Evolutionary conservation across 208 protist species (phyloP).

Genomic region (Leishmania tropica): DNA sequence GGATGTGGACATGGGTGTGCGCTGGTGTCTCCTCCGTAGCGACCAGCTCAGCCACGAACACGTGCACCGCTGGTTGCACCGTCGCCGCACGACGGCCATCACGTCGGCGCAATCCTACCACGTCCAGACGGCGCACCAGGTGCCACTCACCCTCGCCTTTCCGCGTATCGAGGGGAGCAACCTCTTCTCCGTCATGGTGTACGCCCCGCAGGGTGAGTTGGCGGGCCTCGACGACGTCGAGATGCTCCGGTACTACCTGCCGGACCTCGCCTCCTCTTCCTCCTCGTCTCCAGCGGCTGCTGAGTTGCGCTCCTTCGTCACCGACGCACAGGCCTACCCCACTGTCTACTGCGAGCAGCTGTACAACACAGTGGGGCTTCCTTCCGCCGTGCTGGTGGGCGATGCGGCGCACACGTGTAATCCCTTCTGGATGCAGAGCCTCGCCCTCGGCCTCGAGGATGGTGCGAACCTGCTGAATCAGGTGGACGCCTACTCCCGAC

Average conservation of each 20-base stretch:
- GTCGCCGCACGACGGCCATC: slow-evolving; percentile 38
- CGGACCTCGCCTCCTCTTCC: slow-evolving; percentile 28
- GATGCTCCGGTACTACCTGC: slow-evolving; percentile 42
- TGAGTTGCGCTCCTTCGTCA: slow-evolving; percentile 40
- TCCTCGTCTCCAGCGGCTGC: slow-evolving; percentile 15
- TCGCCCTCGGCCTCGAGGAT: slow-evolving; percentile 87
- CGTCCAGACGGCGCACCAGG: slow-evolving; percentile 56
- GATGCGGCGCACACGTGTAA: slow-evolving; percentile 84
- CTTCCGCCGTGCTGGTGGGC: slow-evolving; percentile 81
- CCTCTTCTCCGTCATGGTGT: slow-evolving; percentile 85
- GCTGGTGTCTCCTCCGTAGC: slow-evolving; percentile 76
- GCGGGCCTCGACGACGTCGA: slow-evolving; percentile 44
- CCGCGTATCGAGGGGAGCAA: slow-evolving; percentile 58
- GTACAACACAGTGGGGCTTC: slow-evolving; percentile 86
- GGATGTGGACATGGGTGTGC: slow-evolving; percentile 70
- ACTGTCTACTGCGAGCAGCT: slow-evolving; percentile 89
- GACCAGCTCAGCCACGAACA: slow-evolving; percentile 52
- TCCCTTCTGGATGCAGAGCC: slow-evolving; percentile 86
- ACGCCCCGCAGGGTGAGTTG: slow-evolving; percentile 67
- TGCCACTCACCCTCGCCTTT: slow-evolving; percentile 74
- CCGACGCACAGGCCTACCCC: slow-evolving; percentile 44
- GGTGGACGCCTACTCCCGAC: slow-evolving; percentile 82
- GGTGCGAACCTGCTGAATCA: slow-evolving; percentile 76
- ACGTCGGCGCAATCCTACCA: slow-evolving; percentile 42
- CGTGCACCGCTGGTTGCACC: slow-evolving; percentile 88